Conservation (phyloP, 106 monocot genomes). For the Dendrobium nobile region DNA sequence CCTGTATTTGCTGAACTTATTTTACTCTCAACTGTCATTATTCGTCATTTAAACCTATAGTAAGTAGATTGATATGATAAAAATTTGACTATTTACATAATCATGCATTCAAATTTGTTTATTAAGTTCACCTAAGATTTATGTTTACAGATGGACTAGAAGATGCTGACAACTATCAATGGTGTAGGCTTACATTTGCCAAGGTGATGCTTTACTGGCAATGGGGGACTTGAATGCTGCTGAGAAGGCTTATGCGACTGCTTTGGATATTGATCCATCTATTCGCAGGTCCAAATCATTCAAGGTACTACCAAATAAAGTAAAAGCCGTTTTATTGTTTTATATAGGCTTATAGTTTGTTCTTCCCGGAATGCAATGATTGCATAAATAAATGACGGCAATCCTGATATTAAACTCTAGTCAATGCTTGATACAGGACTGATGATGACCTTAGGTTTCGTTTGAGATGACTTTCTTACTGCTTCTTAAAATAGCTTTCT, state of each 20-base stretch:
- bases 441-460: too few species aligned
- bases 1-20: too few species aligned
- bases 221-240: slow-evolving; percentile 42
- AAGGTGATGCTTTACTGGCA: slow-evolving; percentile 54
- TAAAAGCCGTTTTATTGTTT: too few species aligned
- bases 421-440: not conserved
- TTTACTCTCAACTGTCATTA: too few species aligned
- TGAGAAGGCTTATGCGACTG: slow-evolving; percentile 45
- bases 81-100: too few species aligned
- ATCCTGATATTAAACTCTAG: not conserved
- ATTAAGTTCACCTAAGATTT: not conserved
- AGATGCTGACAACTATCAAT: not conserved
- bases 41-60: too few species aligned
- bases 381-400: not conserved
- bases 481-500: too few species aligned
- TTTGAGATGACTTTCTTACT: too few species aligned
- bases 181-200: slow-evolving; percentile 48
- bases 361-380: not conserved
- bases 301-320: slow-evolving; percentile 19
- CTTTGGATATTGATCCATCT: slow-evolving; percentile 52
- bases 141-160: not conserved
- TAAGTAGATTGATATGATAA: too few species aligned
- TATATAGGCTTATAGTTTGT: too few species aligned
- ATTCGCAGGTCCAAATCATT: slow-evolving; percentile 60
- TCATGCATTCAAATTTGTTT: too few species aligned